Percentiles rank a stretch among this genome's conserved stretches.
These are phyloP conservation scores for Corinectria fuckeliana DNA, from an alignment of 2,329 filamentous ascomycete species.

Conservation along the genomic window DNA sequence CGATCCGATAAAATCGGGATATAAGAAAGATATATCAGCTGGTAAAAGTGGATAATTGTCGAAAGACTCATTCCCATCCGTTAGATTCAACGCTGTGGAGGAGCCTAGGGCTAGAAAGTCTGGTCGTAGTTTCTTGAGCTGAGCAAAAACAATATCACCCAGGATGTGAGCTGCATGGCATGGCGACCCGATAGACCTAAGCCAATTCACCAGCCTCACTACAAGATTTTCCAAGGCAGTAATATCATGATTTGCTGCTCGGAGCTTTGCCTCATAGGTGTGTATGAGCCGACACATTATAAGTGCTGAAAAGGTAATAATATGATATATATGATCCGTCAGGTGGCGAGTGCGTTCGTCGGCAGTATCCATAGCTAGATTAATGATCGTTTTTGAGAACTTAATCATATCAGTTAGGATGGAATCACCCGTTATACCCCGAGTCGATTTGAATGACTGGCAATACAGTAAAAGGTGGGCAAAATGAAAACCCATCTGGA, in stretches of 20 bases:
- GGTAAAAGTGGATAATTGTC: conserved; percentile 6
- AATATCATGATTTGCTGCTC: conserved; percentile 18
- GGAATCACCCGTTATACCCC: conserved; percentile 17
- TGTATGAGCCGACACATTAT: conserved; percentile 32
- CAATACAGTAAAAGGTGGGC: conserved; percentile 34
- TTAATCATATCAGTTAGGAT: conserved; percentile 34
- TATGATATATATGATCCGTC: conserved; percentile 41
- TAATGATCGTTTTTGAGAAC: conserved; percentile 34
- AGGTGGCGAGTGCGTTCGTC: conserved; percentile 39
- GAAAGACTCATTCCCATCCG: background rate
- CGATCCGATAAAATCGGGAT: conserved; percentile 21
- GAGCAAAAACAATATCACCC: conserved; percentile 30
- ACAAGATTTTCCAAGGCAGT: conserved; percentile 25
- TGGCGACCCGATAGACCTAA: conserved; percentile 31
- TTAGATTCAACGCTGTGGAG: background rate
- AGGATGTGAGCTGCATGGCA: conserved; percentile 38
- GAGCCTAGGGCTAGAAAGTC: conserved; percentile 2
- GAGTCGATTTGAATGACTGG: conserved; percentile 30
- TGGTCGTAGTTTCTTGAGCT: conserved; percentile 32
- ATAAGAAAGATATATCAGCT: conserved; percentile 10
- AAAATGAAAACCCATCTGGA: conserved; percentile 41
- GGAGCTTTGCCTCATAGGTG: conserved; percentile 31
- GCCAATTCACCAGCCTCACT: conserved; percentile 30
- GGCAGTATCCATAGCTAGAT: conserved; percentile 37
- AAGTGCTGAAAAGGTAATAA: conserved; percentile 38